Base-by-base conservation (phyloP, 1,139 yeast genomes). In the Yamadazyma taylorii region DNA sequence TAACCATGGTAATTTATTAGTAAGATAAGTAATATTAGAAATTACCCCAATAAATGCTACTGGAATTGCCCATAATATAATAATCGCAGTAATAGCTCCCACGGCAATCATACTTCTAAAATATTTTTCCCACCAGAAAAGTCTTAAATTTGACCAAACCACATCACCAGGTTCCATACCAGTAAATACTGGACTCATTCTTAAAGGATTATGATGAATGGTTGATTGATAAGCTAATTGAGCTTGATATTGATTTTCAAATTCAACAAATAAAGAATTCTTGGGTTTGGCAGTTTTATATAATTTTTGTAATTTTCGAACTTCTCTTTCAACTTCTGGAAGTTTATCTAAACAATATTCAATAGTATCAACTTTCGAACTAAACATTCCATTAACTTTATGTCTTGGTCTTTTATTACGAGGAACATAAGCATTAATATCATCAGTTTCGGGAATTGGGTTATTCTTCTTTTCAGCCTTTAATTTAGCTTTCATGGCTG, bases 11-110 rank as follows among this genome's bases (percentile, higher is more conserved):
- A 85, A 67, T 50, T 80, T 79, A 32, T 64, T 55, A n/a, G 70
- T 70, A 48, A 87, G 69, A 51, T 77, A 81, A 39, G 82, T 80
- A 34, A 85, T 67, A 53, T 87, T 87, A 12, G 95, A 83, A 40
- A 87, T 78, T 40, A 81, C 68, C 61, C 95, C 94, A 17, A 87
- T 85, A 43, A 86, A 81, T 4, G 95, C 87, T 11, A 86, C 92
- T 2, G 96, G 96, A 43, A 87, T 73, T 24, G 94, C 83, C 95
- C 95, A 87, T 48, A 86, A 79, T 14, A 85, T 66, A 36, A 86
- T 72, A 48, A 83, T 60, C 3, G 79, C 70, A 29, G 69, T 56
- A 46, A 88, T 75, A 11, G 81, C 78, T 14, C 81, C 72, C 36
- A 69, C 53, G 0, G 96, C 85, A 40, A 74, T 75, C 19, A 77